phyloP scores from a whole-genome alignment of 768 basidiomycete genomes.

The Paxillus ammoniavirescens region DNA sequence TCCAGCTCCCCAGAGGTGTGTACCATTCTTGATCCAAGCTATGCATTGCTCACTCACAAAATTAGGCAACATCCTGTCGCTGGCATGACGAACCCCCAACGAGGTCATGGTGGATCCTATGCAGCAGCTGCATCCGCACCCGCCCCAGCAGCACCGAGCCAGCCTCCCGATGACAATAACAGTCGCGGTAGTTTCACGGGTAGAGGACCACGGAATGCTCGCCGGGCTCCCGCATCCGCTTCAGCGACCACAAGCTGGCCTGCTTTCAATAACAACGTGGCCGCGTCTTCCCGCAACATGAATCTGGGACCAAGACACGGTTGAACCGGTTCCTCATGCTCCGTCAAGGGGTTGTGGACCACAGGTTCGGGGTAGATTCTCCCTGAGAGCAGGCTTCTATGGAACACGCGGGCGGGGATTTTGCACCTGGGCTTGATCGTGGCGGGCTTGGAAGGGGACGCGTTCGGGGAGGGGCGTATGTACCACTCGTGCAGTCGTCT shows the following conservation, averaged over 20 bases:
- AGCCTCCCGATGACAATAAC: background rate
- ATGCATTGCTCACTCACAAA: background rate
- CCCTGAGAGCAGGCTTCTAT: conserved; percentile 23
- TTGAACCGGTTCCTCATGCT: background rate
- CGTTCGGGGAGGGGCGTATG: conserved; percentile 22
- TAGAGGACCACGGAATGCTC: conserved; percentile 10
- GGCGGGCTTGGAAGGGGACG: conserved; percentile 32
- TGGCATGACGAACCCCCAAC: conserved; percentile 78
- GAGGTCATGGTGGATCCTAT: conserved; percentile 31
- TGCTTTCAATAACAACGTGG: background rate
- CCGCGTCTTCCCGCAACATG: background rate
- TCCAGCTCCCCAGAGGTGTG: conserved; percentile 27
- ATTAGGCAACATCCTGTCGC: conserved; percentile 44
- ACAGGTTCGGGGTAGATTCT: conserved; percentile 33
- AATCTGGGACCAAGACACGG: conserved; percentile 2
- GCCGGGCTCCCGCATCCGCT: background rate
- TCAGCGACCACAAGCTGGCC: background rate
- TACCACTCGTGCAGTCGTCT: conserved; percentile 7
- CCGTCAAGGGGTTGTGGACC: conserved; percentile 22
- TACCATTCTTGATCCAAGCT: background rate
- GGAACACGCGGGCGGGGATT: conserved; percentile 33
- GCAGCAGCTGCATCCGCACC: background rate
- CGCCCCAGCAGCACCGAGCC: background rate
- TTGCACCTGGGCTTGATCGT: conserved; percentile 25
- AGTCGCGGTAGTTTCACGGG: background rate